phyloP scores from a whole-genome alignment of 208 protist species.

The Acanthamoeba lenticulata region DNA sequence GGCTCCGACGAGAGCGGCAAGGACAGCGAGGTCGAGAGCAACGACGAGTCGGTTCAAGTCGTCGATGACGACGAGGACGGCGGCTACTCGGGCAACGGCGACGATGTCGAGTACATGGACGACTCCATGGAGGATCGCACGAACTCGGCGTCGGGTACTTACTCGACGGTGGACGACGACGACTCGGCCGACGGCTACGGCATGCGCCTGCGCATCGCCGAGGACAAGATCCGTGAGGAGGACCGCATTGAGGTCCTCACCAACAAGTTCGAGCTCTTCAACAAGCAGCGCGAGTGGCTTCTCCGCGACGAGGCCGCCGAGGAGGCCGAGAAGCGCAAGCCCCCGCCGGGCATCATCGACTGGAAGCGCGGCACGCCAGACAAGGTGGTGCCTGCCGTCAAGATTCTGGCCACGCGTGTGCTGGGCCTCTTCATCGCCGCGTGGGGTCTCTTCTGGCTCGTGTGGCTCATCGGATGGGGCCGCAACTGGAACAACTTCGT shows the following conservation, averaged over 20 bases:
- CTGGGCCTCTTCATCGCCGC: constrained; percentile 24
- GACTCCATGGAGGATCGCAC: background rate
- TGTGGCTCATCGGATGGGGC: constrained; percentile 57
- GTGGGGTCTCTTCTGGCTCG: constrained; percentile 46
- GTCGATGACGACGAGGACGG: background rate
- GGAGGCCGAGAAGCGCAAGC: constrained; percentile 44
- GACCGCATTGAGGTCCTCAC: background rate
- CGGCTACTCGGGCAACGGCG: too few species aligned
- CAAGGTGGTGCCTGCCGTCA: constrained; percentile 52
- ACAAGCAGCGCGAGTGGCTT: constrained; percentile 51
- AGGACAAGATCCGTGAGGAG: background rate
- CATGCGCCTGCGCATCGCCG: background rate
- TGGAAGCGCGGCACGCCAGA: constrained; percentile 46
- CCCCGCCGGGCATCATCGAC: constrained; percentile 33
- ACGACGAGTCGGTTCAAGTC: background rate
- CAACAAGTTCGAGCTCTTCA: constrained; percentile 45
- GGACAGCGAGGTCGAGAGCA: background rate
- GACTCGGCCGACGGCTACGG: background rate
- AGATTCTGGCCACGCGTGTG: constrained; percentile 59
- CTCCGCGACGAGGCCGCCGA: background rate
- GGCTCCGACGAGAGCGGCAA: background rate
- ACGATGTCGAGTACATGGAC: background rate
- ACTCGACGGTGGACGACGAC: background rate
- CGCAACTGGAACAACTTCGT: constrained; percentile 27
- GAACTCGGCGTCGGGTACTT: background rate